These are phyloP conservation scores for Sordariomycetes sp. DNA, from an alignment of 2,329 filamentous ascomycete genomes.

Conservation along the genomic window DNA sequence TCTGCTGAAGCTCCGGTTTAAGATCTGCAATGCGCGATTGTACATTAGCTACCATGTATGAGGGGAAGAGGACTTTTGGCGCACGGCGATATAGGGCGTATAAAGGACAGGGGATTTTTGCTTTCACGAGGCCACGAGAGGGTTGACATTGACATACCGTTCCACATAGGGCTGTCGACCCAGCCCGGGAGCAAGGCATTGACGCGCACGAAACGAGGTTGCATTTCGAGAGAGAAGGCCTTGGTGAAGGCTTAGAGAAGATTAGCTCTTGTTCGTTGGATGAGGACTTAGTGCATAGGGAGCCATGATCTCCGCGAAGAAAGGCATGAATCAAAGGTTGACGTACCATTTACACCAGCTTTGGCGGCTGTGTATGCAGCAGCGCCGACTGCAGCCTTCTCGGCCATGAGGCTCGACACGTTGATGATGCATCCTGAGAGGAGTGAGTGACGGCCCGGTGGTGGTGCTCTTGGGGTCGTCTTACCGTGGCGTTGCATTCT, in stretches of 20 bases:
- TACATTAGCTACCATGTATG: slow-evolving; percentile 24
- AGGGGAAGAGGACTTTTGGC: too few relatives aligned
- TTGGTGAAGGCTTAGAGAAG: slow-evolving; percentile 52
- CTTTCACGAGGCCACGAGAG: too few relatives aligned
- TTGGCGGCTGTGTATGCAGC: slow-evolving; percentile 72
- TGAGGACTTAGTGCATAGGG: too few relatives aligned
- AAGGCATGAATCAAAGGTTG: slow-evolving; percentile 1
- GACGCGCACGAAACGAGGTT: slow-evolving; percentile 54
- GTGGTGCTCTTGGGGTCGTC: not conserved
- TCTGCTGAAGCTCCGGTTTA: slow-evolving; percentile 25
- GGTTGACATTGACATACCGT: slow-evolving; percentile 46
- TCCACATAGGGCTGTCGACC: slow-evolving; percentile 72
- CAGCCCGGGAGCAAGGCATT: slow-evolving; percentile 81
- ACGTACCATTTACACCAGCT: slow-evolving; percentile 63
- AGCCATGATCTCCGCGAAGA: slow-evolving; percentile 1
- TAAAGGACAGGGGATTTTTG: too few relatives aligned
- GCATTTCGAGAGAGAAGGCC: slow-evolving; percentile 55
- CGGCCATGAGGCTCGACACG: slow-evolving; percentile 65
- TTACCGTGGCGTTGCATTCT: slow-evolving; percentile 21
- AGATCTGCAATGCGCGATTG: slow-evolving; percentile 23
- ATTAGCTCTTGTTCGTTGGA: slow-evolving; percentile 1
- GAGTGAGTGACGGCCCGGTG: too few relatives aligned
- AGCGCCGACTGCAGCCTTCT: slow-evolving; percentile 60
- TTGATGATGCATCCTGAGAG: slow-evolving; percentile 64
- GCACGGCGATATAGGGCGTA: not conserved